Evolutionary conservation across 1,139 yeast genomes (phyloP).

Genomic region (Saccharomyces hybrid): DNA sequence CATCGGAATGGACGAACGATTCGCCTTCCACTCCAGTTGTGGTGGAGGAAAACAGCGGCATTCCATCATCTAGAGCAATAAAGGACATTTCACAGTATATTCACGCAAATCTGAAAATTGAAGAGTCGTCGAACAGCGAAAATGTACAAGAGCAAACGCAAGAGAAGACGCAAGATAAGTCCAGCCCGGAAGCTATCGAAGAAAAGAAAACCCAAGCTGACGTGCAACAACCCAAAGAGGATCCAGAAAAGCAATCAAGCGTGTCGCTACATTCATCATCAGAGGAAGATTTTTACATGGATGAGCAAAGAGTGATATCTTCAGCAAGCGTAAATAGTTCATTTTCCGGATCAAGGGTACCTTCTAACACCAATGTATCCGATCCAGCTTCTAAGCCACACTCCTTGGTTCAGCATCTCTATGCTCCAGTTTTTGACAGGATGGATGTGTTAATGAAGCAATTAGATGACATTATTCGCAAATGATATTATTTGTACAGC

Average conservation of each 20-base stretch:
- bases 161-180: no score
- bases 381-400: constrained; percentile 25
- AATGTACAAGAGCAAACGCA: neutral
- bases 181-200: neutral
- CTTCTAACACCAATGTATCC: constrained; percentile 4
- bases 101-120: constrained; percentile 2
- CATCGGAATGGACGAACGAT: constrained; percentile 35
- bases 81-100: constrained; percentile 27
- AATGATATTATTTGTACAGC: neutral
- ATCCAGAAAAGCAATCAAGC: neutral
- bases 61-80: constrained; percentile 30
- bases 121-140: neutral
- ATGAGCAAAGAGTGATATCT: constrained; percentile 16
- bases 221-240: neutral
- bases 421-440: constrained; percentile 42
- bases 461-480: constrained; percentile 18
- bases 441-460: constrained; percentile 38
- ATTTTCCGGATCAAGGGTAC: constrained; percentile 12
- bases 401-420: constrained; percentile 41
- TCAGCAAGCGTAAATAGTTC: constrained; percentile 21
- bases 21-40: constrained; percentile 22
- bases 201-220: neutral
- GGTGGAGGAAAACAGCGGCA: constrained; percentile 7
- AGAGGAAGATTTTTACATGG: constrained; percentile 22
- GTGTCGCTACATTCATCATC: constrained; percentile 10